These are phyloP conservation scores for Zygoascus meyerae DNA, from an alignment of 1,139 yeast species.

Conservation along the genomic window DNA sequence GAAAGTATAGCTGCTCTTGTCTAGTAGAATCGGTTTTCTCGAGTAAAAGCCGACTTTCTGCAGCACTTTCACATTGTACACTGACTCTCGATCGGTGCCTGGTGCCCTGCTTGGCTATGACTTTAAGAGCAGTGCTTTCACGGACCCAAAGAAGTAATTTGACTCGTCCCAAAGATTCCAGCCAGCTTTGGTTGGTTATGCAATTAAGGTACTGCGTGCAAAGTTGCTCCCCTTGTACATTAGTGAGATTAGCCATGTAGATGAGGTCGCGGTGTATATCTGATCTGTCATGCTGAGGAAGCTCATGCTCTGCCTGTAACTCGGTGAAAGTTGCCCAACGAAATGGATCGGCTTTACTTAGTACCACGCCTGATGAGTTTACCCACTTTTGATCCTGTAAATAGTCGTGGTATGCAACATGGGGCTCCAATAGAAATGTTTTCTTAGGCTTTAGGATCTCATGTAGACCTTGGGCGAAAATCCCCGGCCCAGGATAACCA, in stretches of 20 bases:
- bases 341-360: constrained; percentile 45
- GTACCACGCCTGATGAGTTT: constrained; percentile 12
- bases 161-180: constrained; percentile 67
- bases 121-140: constrained; percentile 54
- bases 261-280: constrained; percentile 58
- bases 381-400: constrained; percentile 13
- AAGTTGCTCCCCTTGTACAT: constrained; percentile 58
- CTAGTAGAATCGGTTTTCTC: constrained; percentile 9
- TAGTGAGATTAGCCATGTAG: constrained; percentile 59
- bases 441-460: constrained; percentile 51
- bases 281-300: constrained; percentile 36
- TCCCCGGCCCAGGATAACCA: constrained; percentile 47
- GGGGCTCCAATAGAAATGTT: constrained; percentile 54
- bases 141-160: constrained; percentile 62
- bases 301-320: constrained; percentile 40
- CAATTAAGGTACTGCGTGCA: constrained; percentile 74
- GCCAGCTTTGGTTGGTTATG: constrained; percentile 66
- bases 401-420: constrained; percentile 35
- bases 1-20: constrained; percentile 13
- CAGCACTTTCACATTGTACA: constrained; percentile 53
- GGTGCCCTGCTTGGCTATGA: constrained; percentile 47
- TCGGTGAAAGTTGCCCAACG: constrained; percentile 55
- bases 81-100: constrained; percentile 51
- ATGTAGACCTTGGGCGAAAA: constrained; percentile 45
- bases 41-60: constrained; percentile 44